Conservation (phyloP, 768 basidiomycete genomes). For the Pleurotus eryngii region DNA sequence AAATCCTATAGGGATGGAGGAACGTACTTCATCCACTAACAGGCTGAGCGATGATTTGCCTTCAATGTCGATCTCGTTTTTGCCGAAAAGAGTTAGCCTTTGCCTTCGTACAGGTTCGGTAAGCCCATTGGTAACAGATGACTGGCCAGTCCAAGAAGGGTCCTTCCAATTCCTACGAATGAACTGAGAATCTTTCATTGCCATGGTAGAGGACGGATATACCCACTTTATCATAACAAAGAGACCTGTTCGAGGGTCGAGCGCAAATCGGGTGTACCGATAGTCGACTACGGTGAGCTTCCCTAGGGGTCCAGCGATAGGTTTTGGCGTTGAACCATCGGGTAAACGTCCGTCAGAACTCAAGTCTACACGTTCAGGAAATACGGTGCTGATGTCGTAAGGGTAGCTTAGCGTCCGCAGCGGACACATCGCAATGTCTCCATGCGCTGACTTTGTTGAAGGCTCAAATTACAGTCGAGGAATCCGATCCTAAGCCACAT, state of each 20-base stretch:
- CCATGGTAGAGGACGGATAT: neutral
- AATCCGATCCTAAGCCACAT: constrained; percentile 17
- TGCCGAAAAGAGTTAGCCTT: constrained; percentile 72
- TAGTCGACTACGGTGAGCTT: constrained; percentile 78
- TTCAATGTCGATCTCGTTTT: constrained; percentile 86
- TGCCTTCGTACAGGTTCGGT: constrained; percentile 52
- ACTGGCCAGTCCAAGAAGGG: constrained; percentile 61
- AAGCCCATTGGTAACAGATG: constrained; percentile 65
- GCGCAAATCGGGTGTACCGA: constrained; percentile 85
- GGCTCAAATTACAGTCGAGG: too few relatives aligned
- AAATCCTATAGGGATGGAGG: neutral
- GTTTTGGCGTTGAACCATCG: neutral
- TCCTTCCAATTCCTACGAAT: constrained; percentile 85
- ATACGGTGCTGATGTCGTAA: constrained; percentile 77
- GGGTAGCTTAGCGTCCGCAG: constrained; percentile 68
- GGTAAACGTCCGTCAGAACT: constrained; percentile 19
- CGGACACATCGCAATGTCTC: constrained; percentile 76
- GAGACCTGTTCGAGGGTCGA: constrained; percentile 80
- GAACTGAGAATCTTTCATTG: neutral
- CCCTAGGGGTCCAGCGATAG: constrained; percentile 26
- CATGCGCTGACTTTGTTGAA: constrained; percentile 69
- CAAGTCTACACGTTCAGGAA: constrained; percentile 40
- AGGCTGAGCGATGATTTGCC: constrained; percentile 77
- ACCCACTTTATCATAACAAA: constrained; percentile 79
- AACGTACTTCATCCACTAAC: constrained; percentile 81